Percentiles rank a stretch among this genome's conserved stretches.
phyloP scores from a whole-genome alignment of 441 rosid species.

The Aquilaria agallochum region DNA sequence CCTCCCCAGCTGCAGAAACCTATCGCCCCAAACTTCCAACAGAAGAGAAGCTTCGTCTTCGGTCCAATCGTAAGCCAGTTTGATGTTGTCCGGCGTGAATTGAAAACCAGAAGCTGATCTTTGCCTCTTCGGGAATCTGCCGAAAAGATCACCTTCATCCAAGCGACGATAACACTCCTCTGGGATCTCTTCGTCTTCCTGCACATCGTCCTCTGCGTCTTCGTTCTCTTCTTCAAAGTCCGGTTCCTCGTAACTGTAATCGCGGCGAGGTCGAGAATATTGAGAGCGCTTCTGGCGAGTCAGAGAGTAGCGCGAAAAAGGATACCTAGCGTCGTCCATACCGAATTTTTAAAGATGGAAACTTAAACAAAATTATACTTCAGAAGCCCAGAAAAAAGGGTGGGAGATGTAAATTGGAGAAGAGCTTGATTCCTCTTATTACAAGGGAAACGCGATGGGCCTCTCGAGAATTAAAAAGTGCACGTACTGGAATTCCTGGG shows the following conservation, averaged over 20 bases:
- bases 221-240: conserved; percentile 10
- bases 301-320: conserved; percentile 43
- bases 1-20: conserved; percentile 72
- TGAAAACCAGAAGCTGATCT: conserved; percentile 64
- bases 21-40: conserved; percentile 90
- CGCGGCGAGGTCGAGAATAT: conserved; percentile 11
- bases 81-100: conserved; percentile 53
- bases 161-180: conserved; percentile 12
- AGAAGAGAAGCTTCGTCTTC: conserved; percentile 76
- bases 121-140: conserved; percentile 62
- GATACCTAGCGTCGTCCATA: conserved; percentile 67
- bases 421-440: background rate
- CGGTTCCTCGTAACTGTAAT: conserved; percentile 6
- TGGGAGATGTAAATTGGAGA: background rate
- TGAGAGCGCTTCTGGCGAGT: conserved; percentile 59
- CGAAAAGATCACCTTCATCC: conserved; percentile 28
- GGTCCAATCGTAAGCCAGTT: conserved; percentile 75
- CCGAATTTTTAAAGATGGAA: background rate
- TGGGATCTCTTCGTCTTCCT: conserved; percentile 30
- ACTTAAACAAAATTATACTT: too few species aligned
- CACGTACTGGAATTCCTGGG: background rate
- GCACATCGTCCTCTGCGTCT: conserved; percentile 26
- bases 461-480: background rate
- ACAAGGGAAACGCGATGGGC: background rate
- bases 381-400: background rate